Evolutionary conservation across 495 filamentous ascomycete species (phyloP), one percentile per base, ranked within the genome.

Genomic region (Aspergillus conjunctus): DNA sequence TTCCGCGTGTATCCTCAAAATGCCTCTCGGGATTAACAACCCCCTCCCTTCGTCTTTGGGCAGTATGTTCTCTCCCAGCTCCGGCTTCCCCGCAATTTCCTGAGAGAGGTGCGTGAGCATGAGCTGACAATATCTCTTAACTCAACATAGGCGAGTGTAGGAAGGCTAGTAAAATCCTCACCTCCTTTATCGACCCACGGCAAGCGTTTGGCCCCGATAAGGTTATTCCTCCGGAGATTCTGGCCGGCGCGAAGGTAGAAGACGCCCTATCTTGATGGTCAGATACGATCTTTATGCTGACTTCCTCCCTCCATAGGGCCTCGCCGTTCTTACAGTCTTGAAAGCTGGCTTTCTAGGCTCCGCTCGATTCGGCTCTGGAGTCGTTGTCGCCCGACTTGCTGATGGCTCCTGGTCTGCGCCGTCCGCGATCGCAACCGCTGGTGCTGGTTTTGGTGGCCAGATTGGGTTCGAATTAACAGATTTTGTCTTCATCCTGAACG

Each of bases 401-500:
- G 91, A 98, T 81, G 94, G 93, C 48, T 80, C 85, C 51, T 98
- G 94, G 94, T 95, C 91, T 58, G 95, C 94, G 15, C 94, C 94
- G 7, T 91, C 90, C 15, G 95, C 94, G 18, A 96, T 98, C 62
- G 86, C 87, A 53, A 94, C 91, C 18, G 90, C 89, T 22, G 94
- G 94, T 65, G 95, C 88, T 57, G 94, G 94, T 26, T 93, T 98
- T 64, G 94, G 94, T 66, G 93, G 94, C 20, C 94, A 98, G 73
- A 96, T 98, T 69, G 94, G 94, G 32, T 93, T 96, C 78, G 94
- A 98, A 74, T 78, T 98, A 60, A 98, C 95, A 44, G 94, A 98
- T 71, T 98, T 98, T 71, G 95, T 98, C 66, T 98, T 98, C 80
- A 97, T 98, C 60, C 86, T 98, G 51, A 98, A 98, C 74, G 94